phyloP scores from a whole-genome alignment of 78 protist species.

The Speleostelium caveatum region DNA sequence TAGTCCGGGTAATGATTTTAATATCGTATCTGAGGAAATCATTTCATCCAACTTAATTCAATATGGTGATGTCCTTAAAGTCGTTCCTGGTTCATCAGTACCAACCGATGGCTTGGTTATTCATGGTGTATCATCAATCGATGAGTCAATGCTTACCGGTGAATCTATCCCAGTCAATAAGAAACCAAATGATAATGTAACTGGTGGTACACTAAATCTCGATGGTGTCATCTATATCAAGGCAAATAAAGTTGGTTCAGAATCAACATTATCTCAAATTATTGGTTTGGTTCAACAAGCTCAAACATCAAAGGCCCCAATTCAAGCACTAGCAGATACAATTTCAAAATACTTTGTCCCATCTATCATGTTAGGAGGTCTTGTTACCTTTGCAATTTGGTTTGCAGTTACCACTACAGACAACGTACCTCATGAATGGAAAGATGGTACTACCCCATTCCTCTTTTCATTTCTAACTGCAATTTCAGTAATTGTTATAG shows the following conservation, averaged over 20 bases:
- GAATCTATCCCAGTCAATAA: conserved; percentile 90
- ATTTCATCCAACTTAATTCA: conserved; percentile 54
- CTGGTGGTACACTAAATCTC: conserved; percentile 94
- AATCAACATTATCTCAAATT: conserved; percentile 88
- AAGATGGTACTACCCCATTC: conserved; percentile 33
- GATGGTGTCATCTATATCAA: conserved; percentile 68
- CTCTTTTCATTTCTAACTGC: conserved; percentile 85
- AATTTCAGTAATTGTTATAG: conserved; percentile 87
- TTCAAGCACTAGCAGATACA: conserved; percentile 87
- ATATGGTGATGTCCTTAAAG: conserved; percentile 87
- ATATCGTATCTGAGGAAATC: conserved; percentile 40
- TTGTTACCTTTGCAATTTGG: conserved; percentile 89
- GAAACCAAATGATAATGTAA: conserved; percentile 76
- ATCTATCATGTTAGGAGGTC: conserved; percentile 79
- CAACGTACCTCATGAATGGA: conserved; percentile 30
- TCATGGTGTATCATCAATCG: conserved; percentile 69
- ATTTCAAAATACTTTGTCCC: conserved; percentile 92
- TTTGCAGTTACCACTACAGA: conserved; percentile 31
- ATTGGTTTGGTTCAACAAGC: conserved; percentile 93
- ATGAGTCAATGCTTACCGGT: conserved; percentile 95
- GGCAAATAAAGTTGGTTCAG: conserved; percentile 85
- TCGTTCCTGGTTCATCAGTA: conserved; percentile 70
- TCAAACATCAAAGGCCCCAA: conserved; percentile 89
- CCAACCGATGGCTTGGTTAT: conserved; percentile 89
- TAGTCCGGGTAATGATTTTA: background rate